Base-by-base conservation (phyloP, 176 grass and related monocot species). In the Dactylis glomerata region DNA sequence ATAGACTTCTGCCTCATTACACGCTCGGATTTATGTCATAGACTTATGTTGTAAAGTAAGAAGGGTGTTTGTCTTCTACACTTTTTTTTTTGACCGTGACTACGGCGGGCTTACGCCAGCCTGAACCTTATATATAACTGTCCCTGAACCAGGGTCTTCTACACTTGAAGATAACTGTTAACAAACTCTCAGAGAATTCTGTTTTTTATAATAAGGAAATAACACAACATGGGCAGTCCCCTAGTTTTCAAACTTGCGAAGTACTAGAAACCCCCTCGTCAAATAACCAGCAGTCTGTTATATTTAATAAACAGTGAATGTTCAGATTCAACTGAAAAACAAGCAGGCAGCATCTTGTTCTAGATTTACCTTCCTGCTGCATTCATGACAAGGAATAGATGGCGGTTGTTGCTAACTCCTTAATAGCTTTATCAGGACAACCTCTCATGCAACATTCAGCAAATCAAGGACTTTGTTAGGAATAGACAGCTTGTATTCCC, bases 341-440 rank as follows among this genome's bases (percentile, higher is more conserved):
- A 72, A 72, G 22, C 3, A 37, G 46, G 28, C 17, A 38, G 2
- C 30, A 57, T 17, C 17, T 15, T 33, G 12, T 42, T 17, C 49
- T 66, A 61, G 44, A 65, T 71, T 77, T 84, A 91, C 92, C 90
- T 74, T 47, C 71, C 44, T 50, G 15, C 1, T 79, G 77, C 79
- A 84, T 81, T 85, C 80, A 34, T 88, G 68, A 30, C 81, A 66
- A 83, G 85, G 36, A 89, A 84, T 75, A 82, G 82, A 80, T 58
- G 83, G 62, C 23, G n/a, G 20, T 6, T 83, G 85, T 77, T 52
- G 45, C 54, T 90, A 83, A 78, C 59, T 79, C 86, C 78, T 62
- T 79, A 85, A 90, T 85, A 84, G 76, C 88, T 81, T 81, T 66
- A n/a, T n/a, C n/a, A 82, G 73, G 86, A 89, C 74, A 85, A 68